Base-by-base conservation (phyloP, 208 protist species). In the Leishmania gerbilli region DNA sequence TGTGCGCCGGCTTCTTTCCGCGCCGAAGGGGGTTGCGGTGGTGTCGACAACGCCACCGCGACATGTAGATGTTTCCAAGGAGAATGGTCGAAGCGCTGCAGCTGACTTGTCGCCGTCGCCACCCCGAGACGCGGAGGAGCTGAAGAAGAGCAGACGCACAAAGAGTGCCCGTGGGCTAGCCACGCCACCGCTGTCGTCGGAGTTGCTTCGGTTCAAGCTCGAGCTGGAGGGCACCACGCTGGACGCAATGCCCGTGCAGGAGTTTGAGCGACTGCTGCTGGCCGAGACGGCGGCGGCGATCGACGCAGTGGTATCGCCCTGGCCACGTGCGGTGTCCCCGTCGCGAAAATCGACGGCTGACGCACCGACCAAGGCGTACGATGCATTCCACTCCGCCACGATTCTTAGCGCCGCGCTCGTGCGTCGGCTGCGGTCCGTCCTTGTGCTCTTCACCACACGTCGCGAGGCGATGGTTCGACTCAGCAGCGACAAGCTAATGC, bases 401-500 rank as follows among this genome's bases (percentile, higher is more conserved):
- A 88, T 96, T 79, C 74, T 96, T 31, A 82, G 84, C 45, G 86
- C 91, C 34, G 84, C 79, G 19, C 71, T 95, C 8, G 74, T 77
- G 49, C 87, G 87, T 45, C 86, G 80, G 17, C 76, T 96, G 58
- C 83, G 83, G 21, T 81, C 88, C 47, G 89, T 94, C 3, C 74
- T 90, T 31, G 89, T 95, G 62, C 90, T 96, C 81, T 96, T 93
- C 79, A 89, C 91, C 6, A 85, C 90, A 3, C 80, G 85, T 17
- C 87, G 91, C 27, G 74, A 81, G 7, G 84, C 90, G 9, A 79
- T 91, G 40, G 93, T 90, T 40, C 81, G 83, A 45, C 85, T 89
- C 55, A 87, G 75, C 71, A 89, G 89, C 13, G 87, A 88, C 58
- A 94, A 92, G 81, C 79, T 97, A 56, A 89, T 95, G 85, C 76